Conservation (phyloP, 495 filamentous ascomycete species). For the Paragyromitra xinjiangensis region DNA sequence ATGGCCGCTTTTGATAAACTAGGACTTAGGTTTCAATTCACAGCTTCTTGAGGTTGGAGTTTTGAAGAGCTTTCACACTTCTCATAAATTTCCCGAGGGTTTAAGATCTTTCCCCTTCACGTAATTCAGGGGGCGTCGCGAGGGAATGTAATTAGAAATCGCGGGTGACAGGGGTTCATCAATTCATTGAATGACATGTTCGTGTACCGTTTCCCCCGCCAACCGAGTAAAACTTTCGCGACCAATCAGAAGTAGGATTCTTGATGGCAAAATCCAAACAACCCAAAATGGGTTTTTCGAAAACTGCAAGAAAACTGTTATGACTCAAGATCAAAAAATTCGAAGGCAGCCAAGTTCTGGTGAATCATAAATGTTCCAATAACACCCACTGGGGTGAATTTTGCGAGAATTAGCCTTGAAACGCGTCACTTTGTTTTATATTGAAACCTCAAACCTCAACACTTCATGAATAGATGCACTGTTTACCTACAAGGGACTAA, state of each 20-base stretch:
- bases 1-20: conserved; percentile 20
- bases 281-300: not conserved
- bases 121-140: conserved; percentile 2
- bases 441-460: not conserved
- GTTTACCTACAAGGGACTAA: not conserved
- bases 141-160: conserved; percentile 12
- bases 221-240: not conserved
- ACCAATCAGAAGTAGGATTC: not conserved
- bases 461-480: not conserved
- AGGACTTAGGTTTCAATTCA: not conserved
- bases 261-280: not conserved
- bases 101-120: not conserved
- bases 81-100: not conserved
- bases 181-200: not conserved
- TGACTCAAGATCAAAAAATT: not conserved
- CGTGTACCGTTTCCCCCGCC: not conserved
- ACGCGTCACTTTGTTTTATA: not conserved
- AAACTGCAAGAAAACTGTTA: not conserved
- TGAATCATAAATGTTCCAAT: not conserved
- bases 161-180: not conserved
- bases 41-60: conserved; percentile 15
- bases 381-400: not conserved
- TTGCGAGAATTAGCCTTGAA: not conserved
- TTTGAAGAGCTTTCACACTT: not conserved
- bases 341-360: not conserved